These are phyloP conservation scores for Aspergillus carlsbadensis DNA, from an alignment of 495 filamentous ascomycete species.

Conservation along the genomic window DNA sequence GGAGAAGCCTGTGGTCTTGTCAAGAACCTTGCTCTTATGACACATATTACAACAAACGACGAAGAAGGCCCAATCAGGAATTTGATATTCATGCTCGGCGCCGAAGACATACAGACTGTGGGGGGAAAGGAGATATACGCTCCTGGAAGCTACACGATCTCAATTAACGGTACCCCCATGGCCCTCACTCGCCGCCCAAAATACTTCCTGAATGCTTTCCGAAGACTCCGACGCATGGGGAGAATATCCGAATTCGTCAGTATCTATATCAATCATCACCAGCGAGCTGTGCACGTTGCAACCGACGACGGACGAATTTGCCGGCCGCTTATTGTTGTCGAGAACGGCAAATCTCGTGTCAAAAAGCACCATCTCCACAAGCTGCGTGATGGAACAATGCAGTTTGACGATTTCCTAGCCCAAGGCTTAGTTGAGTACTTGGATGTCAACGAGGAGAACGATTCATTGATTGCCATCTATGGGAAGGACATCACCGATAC, in stretches of 20 bases:
- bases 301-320: constrained; percentile 97
- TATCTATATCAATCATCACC: constrained; percentile 91
- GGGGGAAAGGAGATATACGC: constrained; percentile 81
- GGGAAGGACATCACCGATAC: constrained; percentile 75
- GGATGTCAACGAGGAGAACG: constrained; percentile 98
- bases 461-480: constrained; percentile 85
- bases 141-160: constrained; percentile 82
- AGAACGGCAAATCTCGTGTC: constrained; percentile 77
- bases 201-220: constrained; percentile 77
- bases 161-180: constrained; percentile 91
- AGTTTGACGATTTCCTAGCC: constrained; percentile 90
- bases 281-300: constrained; percentile 88
- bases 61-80: constrained; percentile 85
- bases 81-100: constrained; percentile 73
- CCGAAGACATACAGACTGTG: constrained; percentile 69
- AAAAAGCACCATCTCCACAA: constrained; percentile 71
- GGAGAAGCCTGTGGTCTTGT: constrained; percentile 97
- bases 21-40: constrained; percentile 98
- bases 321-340: constrained; percentile 89
- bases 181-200: constrained; percentile 81
- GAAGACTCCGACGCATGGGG: constrained; percentile 79
- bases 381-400: constrained; percentile 74
- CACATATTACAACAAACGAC: constrained; percentile 94
- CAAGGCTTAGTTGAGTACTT: constrained; percentile 92
- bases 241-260: constrained; percentile 92